Evolutionary conservation across 495 filamentous ascomycete species (phyloP).

Genomic region (Hypoxylon fragiforme): DNA sequence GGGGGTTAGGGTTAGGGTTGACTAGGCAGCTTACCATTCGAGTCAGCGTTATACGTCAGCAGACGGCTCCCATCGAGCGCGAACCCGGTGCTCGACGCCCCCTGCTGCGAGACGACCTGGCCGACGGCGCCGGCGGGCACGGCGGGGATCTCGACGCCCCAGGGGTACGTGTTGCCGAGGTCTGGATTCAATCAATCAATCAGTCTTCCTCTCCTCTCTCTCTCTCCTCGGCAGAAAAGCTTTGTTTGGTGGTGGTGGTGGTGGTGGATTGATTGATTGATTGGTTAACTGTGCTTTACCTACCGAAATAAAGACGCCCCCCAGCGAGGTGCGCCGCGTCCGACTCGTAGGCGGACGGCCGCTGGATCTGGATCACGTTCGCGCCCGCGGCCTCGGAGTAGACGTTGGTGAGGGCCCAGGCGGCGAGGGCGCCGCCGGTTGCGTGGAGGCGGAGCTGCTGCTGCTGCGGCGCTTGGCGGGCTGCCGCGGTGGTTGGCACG

Average conservation of each 20-base stretch:
- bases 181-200: not conserved
- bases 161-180: not conserved
- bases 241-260: too few species aligned
- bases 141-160: slow-evolving; percentile 2
- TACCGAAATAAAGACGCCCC: slow-evolving; percentile 17
- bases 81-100: slow-evolving; percentile 6
- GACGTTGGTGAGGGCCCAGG: slow-evolving; percentile 17
- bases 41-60: slow-evolving; percentile 8
- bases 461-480: not conserved
- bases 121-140: slow-evolving; percentile 45
- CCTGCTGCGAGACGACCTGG: slow-evolving; percentile 1
- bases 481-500: slow-evolving; percentile 5
- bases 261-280: too few species aligned
- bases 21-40: slow-evolving; percentile 4
- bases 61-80: not conserved
- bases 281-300: not conserved
- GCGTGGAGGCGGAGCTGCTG: slow-evolving; percentile 13
- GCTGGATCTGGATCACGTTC: slow-evolving; percentile 20
- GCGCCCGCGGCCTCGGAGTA: slow-evolving; percentile 7
- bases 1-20: too few species aligned
- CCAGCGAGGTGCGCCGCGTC: slow-evolving; percentile 16
- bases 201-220: too few species aligned
- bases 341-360: slow-evolving; percentile 10
- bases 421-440: slow-evolving; percentile 7
- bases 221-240: too few species aligned